Conservation (phyloP, 345 rosid genomes). For the Adansonia digitata region DNA sequence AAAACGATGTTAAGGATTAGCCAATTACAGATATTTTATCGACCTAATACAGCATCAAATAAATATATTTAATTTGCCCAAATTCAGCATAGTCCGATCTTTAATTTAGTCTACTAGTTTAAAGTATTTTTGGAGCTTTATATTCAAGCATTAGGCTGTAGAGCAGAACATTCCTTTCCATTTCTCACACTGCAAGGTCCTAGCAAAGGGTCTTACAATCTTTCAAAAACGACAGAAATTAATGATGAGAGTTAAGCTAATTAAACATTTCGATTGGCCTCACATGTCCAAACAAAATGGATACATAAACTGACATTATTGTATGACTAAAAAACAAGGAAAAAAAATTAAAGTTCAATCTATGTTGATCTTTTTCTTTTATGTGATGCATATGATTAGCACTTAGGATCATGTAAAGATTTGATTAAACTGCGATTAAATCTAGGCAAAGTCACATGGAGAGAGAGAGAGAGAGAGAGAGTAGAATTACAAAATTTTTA, state of each 20-base stretch:
- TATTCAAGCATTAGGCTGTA: background rate
- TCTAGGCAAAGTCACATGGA: constrained; percentile 23
- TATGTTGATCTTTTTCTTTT: background rate
- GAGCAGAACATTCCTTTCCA: constrained; percentile 14
- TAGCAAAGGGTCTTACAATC: constrained; percentile 11
- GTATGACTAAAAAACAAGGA: constrained; percentile 2
- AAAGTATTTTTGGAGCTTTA: background rate
- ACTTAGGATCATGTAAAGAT: constrained; percentile 23
- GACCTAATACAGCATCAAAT: background rate
- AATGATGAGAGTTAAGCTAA: constrained; percentile 17
- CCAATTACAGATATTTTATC: background rate
- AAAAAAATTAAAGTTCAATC: background rate
- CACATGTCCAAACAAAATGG: constrained; percentile 8
- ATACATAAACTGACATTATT: constrained; percentile 18
- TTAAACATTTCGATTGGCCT: constrained; percentile 22
- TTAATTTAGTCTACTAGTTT: background rate
- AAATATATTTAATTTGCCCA: background rate
- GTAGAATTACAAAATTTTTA: background rate
- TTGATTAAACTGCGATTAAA: constrained; percentile 12
- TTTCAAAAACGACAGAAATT: constrained; percentile 27
- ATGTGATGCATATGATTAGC: constrained; percentile 4
- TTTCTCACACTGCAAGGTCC: background rate
- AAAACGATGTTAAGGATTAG: background rate
- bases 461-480: background rate
- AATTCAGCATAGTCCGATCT: background rate